Evolutionary conservation across 2,329 filamentous ascomycete species (phyloP).

Genomic region (Talaromyces pinophilus): DNA sequence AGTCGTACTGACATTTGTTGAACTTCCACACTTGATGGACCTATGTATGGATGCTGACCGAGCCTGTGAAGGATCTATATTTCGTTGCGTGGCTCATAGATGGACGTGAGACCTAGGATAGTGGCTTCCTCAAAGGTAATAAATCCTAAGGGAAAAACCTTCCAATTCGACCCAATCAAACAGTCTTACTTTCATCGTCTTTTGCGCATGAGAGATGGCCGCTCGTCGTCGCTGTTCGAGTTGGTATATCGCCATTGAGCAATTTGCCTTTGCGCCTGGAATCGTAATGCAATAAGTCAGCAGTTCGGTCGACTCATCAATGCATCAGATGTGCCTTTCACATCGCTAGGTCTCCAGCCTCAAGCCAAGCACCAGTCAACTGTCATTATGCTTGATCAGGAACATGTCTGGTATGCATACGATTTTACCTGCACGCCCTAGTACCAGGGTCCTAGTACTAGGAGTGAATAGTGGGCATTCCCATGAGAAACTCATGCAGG

Average conservation of each 20-base stretch:
- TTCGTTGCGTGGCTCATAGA: not conserved
- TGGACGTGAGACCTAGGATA: not conserved
- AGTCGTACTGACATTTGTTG: not conserved
- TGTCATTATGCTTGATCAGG: not conserved
- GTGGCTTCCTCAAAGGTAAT: not conserved
- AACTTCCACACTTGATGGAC: not conserved
- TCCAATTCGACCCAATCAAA: not conserved
- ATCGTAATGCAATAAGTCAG: not conserved
- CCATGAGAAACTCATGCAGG: not conserved
- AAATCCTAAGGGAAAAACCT: not conserved
- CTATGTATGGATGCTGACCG: not conserved
- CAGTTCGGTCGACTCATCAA: not conserved
- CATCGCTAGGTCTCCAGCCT: not conserved
- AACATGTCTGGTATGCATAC: no score
- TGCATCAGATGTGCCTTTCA: not conserved
- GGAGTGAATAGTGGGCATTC: not conserved
- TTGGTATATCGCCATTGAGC: not conserved
- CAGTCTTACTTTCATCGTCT: not conserved
- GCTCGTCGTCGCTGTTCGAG: not conserved
- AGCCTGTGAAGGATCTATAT: not conserved
- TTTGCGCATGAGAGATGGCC: not conserved
- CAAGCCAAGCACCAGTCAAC: not conserved
- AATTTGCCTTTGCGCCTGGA: not conserved
- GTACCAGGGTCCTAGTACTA: not conserved
- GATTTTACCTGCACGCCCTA: not conserved